These are phyloP conservation scores for Ormosia emarginata DNA, from an alignment of 306 rosid species.

Conservation along the genomic window DNA sequence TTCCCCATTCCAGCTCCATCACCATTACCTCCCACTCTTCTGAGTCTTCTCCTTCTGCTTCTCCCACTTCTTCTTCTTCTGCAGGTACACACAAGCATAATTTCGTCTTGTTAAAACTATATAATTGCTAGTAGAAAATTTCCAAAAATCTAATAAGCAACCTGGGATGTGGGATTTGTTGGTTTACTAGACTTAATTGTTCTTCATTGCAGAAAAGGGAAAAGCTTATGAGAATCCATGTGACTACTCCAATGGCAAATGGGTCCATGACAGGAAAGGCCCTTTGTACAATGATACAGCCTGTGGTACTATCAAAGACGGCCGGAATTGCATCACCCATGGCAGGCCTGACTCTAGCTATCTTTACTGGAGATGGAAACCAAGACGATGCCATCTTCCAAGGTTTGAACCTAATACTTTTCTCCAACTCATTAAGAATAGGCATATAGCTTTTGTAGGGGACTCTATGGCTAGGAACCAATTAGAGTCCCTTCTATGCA, in stretches of 20 bases:
- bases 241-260: constrained; percentile 66
- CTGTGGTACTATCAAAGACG: constrained; percentile 68
- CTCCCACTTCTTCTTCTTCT: constrained; percentile 24
- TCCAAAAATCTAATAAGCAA: neutral
- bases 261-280: constrained; percentile 54
- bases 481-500: constrained; percentile 82
- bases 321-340: constrained; percentile 74
- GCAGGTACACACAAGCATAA: constrained; percentile 19
- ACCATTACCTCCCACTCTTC: constrained; percentile 24
- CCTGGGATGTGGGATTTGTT: neutral
- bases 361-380: constrained; percentile 84
- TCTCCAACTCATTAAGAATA: constrained; percentile 49
- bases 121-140: neutral
- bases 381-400: constrained; percentile 56
- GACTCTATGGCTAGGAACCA: constrained; percentile 97
- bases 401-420: constrained; percentile 77
- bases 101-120: neutral
- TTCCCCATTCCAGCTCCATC: constrained; percentile 18
- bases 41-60: constrained; percentile 6
- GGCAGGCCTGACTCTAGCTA: constrained; percentile 63
- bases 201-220: constrained; percentile 43
- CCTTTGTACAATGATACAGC: constrained; percentile 81
- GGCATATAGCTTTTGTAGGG: constrained; percentile 81
- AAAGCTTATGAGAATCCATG: constrained; percentile 36
- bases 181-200: neutral